phyloP scores from a whole-genome alignment of 768 basidiomycete genomes.

The Xerocomus potaroensis region DNA sequence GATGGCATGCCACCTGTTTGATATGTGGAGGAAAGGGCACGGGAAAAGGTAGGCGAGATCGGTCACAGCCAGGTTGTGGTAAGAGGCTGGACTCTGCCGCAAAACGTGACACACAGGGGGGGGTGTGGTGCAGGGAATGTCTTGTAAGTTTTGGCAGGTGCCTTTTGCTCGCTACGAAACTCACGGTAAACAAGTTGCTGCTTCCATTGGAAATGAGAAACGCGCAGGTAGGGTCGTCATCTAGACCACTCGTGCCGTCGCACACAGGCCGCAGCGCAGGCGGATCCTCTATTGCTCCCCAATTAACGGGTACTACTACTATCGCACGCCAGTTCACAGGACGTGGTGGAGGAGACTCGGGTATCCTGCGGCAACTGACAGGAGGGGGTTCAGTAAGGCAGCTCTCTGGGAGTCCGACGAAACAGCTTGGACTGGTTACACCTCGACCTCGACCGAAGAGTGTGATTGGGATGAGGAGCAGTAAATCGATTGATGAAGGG shows the following conservation, averaged over 20 bases:
- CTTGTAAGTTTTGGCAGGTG: slow-evolving; percentile 47
- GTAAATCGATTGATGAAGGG: slow-evolving; percentile 63
- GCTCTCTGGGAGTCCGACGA: slow-evolving; percentile 63
- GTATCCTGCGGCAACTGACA: slow-evolving; percentile 52
- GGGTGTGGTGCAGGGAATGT: slow-evolving; percentile 84
- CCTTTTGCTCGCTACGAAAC: not conserved
- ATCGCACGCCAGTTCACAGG: slow-evolving; percentile 75
- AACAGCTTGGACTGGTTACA: slow-evolving; percentile 46
- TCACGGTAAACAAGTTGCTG: slow-evolving; percentile 43
- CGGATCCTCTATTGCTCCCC: slow-evolving; percentile 40
- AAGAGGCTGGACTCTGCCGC: slow-evolving; percentile 83
- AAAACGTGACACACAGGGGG: slow-evolving; percentile 62
- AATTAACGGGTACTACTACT: slow-evolving; percentile 67
- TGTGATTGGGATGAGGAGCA: slow-evolving; percentile 64
- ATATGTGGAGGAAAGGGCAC: slow-evolving; percentile 70
- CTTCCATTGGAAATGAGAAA: slow-evolving; percentile 46
- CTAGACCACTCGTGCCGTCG: slow-evolving; percentile 42
- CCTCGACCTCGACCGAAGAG: slow-evolving; percentile 69
- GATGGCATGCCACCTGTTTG: slow-evolving; percentile 76
- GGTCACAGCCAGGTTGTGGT: slow-evolving; percentile 69
- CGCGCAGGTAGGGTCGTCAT: slow-evolving; percentile 51
- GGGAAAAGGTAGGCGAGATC: slow-evolving; percentile 43
- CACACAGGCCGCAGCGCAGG: slow-evolving; percentile 37
- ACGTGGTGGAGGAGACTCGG: slow-evolving; percentile 37
- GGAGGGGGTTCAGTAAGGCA: slow-evolving; percentile 70